Base-by-base conservation (phyloP, 257 asterid genomes). In the Jacaranda mimosifolia region DNA sequence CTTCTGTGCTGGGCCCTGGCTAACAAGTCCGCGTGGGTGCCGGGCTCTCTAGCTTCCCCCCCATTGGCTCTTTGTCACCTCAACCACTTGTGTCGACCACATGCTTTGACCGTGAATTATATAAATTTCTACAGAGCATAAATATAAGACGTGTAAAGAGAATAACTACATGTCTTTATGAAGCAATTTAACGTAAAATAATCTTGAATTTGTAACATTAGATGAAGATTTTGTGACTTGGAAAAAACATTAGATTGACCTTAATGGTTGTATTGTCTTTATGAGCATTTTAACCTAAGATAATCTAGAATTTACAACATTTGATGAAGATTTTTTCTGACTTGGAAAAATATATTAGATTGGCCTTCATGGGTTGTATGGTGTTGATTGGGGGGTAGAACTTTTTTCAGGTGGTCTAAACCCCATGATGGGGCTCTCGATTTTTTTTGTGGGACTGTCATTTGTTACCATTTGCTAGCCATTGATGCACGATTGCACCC, bases 401-500 rank as follows among this genome's bases (percentile, higher is more conserved):
- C 79, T 81, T 84, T 72, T 72, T 79, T 86, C 88, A 84, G 91
- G 89, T 89, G 92, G 75, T 85, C 73, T 74, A 62, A 7, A 17
- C 56, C 46, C 68, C 81, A 82, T 87, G 88, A 85, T 82, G 90
- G 85, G 86, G 76, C 68, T 77, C 84, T 85, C 85, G 81, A 65
- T 32, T 79, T 80, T 85, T 32, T 79, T 80, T 85, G 89, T 79
- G 87, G 83, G 79, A 83, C 83, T 77, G 77, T 80, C 86, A 80
- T 72, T 85, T 71, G 88, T 83, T 79, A 85, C 85, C 87, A 67
- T 77, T 70, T 86, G 86, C 76, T 65, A 76, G 84, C 89, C 90
- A 85, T 90, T 82, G 77, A 18, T 91, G 94, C 46, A 42, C 46
- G 46, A 42, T 42, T 42, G 46, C 90, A 82, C 85, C 94, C 86